Conservation (phyloP, 176 grass and related monocot species). For the Avena insularis region DNA sequence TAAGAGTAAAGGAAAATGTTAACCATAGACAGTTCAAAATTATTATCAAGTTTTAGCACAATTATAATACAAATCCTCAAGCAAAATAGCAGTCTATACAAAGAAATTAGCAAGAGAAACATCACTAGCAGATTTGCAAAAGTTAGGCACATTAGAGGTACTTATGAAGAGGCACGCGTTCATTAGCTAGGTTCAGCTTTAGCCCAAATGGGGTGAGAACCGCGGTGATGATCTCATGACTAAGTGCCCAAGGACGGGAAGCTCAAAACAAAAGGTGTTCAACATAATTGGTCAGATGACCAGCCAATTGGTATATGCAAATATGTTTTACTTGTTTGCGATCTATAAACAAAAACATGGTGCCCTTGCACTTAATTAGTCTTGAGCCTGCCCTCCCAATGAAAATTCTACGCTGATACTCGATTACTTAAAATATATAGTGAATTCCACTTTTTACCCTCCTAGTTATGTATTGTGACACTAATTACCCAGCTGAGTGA, state of each 20-base stretch:
- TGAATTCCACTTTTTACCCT: too few relatives aligned
- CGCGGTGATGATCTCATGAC: background rate
- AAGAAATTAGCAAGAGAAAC: background rate
- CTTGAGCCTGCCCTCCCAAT: background rate
- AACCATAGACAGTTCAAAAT: background rate
- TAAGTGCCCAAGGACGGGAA: background rate
- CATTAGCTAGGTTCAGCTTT: constrained; percentile 7
- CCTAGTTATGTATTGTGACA: too few relatives aligned
- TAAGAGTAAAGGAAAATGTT: background rate
- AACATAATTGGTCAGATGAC: background rate
- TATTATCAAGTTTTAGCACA: background rate
- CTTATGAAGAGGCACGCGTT: background rate
- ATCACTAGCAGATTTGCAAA: background rate
- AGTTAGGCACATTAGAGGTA: background rate
- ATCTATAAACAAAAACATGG: background rate
- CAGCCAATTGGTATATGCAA: background rate
- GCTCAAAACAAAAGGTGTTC: background rate
- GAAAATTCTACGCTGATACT: background rate
- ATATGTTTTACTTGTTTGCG: background rate
- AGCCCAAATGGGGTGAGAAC: background rate
- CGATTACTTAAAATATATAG: background rate
- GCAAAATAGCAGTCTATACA: background rate
- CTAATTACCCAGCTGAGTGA: too few relatives aligned
- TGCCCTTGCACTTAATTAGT: background rate
- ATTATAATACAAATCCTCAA: background rate